Evolutionary conservation across 148 eudicot genomes (phyloP).

Genomic region (Rhododendron mucronatum): DNA sequence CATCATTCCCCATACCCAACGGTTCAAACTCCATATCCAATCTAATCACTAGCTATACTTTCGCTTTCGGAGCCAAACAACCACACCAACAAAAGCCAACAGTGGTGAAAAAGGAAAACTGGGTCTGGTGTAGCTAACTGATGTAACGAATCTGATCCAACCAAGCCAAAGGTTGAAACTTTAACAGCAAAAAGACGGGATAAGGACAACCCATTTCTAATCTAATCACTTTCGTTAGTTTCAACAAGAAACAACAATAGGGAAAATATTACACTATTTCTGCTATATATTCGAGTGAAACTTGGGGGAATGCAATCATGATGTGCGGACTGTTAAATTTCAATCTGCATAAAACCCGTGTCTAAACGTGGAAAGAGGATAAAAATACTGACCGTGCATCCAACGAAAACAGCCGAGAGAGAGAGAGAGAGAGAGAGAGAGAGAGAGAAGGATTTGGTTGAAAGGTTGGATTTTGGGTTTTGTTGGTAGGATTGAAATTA

Average conservation of each 20-base stretch:
- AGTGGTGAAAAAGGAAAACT: not conserved
- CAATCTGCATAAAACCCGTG: not conserved
- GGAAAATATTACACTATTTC: not conserved
- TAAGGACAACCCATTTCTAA: conserved; percentile 19
- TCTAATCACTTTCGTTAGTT: not conserved
- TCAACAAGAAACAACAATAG: not conserved
- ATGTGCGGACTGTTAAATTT: not conserved
- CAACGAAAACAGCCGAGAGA: not conserved
- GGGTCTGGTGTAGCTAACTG: conserved; percentile 23
- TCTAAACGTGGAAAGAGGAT: not conserved
- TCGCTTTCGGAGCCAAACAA: not conserved
- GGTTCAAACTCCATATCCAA: conserved; percentile 14
- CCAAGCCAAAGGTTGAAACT: conserved; percentile 36
- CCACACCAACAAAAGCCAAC: not conserved
- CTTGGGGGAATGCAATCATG: not conserved
- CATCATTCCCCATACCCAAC: conserved; percentile 7
- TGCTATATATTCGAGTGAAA: not conserved
- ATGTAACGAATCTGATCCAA: conserved; percentile 36
- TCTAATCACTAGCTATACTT: not conserved
- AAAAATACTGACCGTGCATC: not conserved
- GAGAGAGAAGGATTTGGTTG: not conserved
- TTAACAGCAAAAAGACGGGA: conserved; percentile 34
- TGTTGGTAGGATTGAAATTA: not conserved
- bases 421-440: not conserved
- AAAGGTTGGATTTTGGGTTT: not conserved